These are phyloP conservation scores for Termitomyces sp. DNA, from an alignment of 768 basidiomycete species.

Conservation along the genomic window DNA sequence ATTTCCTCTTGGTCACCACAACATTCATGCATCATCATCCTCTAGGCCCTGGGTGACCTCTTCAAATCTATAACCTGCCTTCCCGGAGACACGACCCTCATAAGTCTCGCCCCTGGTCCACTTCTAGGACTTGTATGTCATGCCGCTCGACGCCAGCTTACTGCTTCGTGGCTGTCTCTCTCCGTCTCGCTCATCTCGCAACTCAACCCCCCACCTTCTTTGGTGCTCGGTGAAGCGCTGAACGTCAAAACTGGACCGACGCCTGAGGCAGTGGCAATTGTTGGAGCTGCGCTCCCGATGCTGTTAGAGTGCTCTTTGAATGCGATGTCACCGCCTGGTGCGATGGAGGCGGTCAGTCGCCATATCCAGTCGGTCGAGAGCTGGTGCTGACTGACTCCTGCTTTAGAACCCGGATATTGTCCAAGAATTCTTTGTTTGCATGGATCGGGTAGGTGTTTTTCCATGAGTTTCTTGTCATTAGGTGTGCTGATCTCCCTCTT, in stretches of 20 bases:
- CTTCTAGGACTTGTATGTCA: slow-evolving; percentile 74
- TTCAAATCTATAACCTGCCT: slow-evolving; percentile 84
- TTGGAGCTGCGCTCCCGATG: slow-evolving; percentile 49
- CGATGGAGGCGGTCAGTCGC: slow-evolving; percentile 62
- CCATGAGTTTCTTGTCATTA: not conserved
- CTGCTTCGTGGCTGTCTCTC: slow-evolving; percentile 80
- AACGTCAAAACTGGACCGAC: slow-evolving; percentile 45
- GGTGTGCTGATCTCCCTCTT: not conserved
- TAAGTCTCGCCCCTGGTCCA: slow-evolving; percentile 79
- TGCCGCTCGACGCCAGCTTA: slow-evolving; percentile 66
- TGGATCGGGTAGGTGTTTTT: slow-evolving; percentile 56
- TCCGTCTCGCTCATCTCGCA: slow-evolving; percentile 78
- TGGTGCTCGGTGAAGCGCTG: slow-evolving; percentile 17
- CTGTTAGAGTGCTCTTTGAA: slow-evolving; percentile 55
- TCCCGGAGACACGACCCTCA: slow-evolving; percentile 68
- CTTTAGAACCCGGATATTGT: slow-evolving; percentile 86
- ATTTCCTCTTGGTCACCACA: not conserved
- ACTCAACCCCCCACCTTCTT: slow-evolving; percentile 65
- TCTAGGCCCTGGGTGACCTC: slow-evolving; percentile 73
- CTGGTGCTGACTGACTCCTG: not conserved
- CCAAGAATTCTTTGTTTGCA: slow-evolving; percentile 81
- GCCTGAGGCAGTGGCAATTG: slow-evolving; percentile 50
- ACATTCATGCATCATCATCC: not conserved
- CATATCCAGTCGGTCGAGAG: not conserved
- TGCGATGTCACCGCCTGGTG: slow-evolving; percentile 48